Evolutionary conservation across 2,329 filamentous ascomycete species (phyloP).

Genomic region (Helotiales sp.): DNA sequence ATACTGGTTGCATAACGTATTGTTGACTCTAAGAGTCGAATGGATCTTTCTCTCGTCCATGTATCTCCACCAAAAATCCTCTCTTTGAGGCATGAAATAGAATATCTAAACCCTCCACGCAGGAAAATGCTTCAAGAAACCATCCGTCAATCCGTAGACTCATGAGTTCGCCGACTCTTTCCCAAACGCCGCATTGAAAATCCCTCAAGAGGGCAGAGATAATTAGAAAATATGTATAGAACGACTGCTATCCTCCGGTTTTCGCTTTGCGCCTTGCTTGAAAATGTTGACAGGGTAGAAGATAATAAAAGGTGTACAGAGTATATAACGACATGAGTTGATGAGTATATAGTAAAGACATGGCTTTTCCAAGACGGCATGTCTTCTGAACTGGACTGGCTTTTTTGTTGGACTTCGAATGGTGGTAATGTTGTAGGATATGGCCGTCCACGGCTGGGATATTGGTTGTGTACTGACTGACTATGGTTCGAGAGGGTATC

Average conservation of each 20-base stretch:
- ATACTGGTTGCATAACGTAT: not conserved
- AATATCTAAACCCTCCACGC: not conserved
- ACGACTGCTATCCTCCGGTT: not conserved
- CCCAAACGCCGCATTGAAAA: conserved; percentile 12
- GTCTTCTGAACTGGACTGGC: no score
- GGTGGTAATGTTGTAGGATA: conserved; percentile 7
- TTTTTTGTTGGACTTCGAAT: conserved; percentile 11
- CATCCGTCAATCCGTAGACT: not conserved
- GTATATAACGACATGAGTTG: conserved; percentile 21
- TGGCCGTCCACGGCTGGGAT: conserved; percentile 11
- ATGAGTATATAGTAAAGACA: not conserved
- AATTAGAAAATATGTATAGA: conserved; percentile 1
- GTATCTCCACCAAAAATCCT: not conserved
- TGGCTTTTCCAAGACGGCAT: conserved; percentile 2
- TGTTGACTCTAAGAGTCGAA: not conserved
- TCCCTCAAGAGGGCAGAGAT: conserved; percentile 6
- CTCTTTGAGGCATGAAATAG: not conserved
- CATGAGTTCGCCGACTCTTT: conserved; percentile 20
- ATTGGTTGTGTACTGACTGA: not conserved
- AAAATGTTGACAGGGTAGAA: conserved; percentile 9
- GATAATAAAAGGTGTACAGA: conserved; percentile 24
- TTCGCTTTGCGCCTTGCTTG: conserved; percentile 25
- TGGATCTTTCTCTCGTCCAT: not conserved
- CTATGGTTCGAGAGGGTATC: conserved; percentile 1
- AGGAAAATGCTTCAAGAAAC: not conserved